A percentile compares a stretch with the other conserved stretches of the same genome.
Conservation (phyloP, 768 basidiomycete genomes). For the Fistulinella prunicolor region DNA sequence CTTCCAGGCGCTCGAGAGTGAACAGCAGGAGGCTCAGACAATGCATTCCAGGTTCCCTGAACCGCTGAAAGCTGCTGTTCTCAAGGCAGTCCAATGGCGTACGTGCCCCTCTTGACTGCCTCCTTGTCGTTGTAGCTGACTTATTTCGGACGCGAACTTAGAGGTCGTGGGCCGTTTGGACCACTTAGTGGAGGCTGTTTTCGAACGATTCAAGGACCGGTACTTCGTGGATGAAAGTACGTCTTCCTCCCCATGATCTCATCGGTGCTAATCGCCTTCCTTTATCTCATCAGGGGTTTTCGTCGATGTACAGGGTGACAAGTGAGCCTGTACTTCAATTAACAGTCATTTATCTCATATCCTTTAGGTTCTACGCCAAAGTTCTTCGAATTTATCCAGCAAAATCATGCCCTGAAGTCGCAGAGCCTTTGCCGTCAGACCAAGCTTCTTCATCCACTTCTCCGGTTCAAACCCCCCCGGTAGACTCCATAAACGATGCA, state of each 20-base stretch:
- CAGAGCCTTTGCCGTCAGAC: conserved; percentile 33
- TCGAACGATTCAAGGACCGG: conserved; percentile 93
- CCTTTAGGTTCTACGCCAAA: conserved; percentile 71
- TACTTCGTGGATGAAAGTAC: conserved; percentile 89
- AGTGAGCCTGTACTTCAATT: conserved; percentile 46
- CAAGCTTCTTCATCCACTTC: conserved; percentile 42
- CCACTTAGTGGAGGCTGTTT: conserved; percentile 91
- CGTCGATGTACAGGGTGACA: conserved; percentile 83
- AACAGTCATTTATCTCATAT: conserved; percentile 14
- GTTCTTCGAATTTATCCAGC: conserved; percentile 78
- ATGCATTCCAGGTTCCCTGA: conserved; percentile 92
- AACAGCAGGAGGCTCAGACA: conserved; percentile 83
- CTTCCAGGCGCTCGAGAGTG: conserved; percentile 90
- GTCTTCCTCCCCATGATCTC: conserved; percentile 33
- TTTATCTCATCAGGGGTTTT: conserved; percentile 60
- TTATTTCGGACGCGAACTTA: conserved; percentile 33
- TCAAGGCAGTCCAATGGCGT: conserved; percentile 97
- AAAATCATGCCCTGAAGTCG: conserved; percentile 42
- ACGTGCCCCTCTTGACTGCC: conserved; percentile 39
- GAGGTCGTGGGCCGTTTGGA: conserved; percentile 97
- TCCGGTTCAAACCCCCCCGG: conserved; percentile 42
- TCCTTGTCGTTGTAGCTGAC: conserved; percentile 14
- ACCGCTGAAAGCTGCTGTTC: conserved; percentile 86
- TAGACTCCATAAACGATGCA: conserved; percentile 47
- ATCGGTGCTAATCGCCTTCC: conserved; percentile 16